Evolutionary conservation across 176 grass and related monocot species (phyloP).

Genomic region (Neostapfia colusana): DNA sequence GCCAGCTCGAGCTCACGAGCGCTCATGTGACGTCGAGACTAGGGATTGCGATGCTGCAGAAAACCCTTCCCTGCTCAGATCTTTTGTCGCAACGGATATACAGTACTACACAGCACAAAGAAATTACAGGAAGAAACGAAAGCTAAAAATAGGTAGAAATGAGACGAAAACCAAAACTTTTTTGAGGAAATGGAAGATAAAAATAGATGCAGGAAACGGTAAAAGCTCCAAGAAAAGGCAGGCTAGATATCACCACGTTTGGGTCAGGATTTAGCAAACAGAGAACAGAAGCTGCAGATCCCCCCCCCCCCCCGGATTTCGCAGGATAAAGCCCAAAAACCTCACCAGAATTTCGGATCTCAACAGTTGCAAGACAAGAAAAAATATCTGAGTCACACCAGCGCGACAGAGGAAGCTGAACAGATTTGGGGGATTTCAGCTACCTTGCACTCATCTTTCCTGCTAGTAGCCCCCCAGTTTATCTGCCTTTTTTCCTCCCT

Average conservation of each 20-base stretch:
- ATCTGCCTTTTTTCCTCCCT: not conserved
- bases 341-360: slow-evolving; percentile 32
- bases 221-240: slow-evolving; percentile 22
- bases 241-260: slow-evolving; percentile 29
- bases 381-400: slow-evolving; percentile 33
- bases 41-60: slow-evolving; percentile 37
- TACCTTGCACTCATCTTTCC: slow-evolving; percentile 35
- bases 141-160: slow-evolving; percentile 31
- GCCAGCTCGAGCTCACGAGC: slow-evolving; percentile 35
- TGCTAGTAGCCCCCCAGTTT: not conserved
- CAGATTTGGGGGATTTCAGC: slow-evolving; percentile 41
- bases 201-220: slow-evolving; percentile 35
- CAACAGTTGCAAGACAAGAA: slow-evolving; percentile 24
- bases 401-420: slow-evolving; percentile 15
- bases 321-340: not conserved
- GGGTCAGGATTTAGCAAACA: slow-evolving; percentile 16
- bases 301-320: slow-evolving; percentile 25
- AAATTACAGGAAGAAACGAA: slow-evolving; percentile 18
- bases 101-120: slow-evolving; percentile 38
- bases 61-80: slow-evolving; percentile 42
- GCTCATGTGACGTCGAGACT: slow-evolving; percentile 30
- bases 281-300: slow-evolving; percentile 48
- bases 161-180: slow-evolving; percentile 10
- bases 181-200: slow-evolving; percentile 18
- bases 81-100: slow-evolving; percentile 28